Base-by-base conservation (phyloP, 208 protist species). In the Acanthamoeba lenticulata region DNA sequence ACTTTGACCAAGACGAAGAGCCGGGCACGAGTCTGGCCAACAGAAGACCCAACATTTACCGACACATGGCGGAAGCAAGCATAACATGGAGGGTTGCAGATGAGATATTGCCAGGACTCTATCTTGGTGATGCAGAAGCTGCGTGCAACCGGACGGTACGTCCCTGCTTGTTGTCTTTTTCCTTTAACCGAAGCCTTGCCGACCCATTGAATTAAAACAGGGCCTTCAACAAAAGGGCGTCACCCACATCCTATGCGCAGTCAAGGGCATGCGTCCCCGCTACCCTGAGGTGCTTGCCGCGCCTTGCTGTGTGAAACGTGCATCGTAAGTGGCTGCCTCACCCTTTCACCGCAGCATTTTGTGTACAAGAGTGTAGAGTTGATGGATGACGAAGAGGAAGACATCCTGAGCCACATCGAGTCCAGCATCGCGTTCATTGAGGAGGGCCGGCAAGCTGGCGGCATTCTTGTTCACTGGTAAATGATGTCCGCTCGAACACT, bases 391-490 rank as follows among this genome's bases (percentile, higher is more conserved):
- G 74, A 85, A 21, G 74, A 85, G 36, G 74, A 85, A 40, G 42
- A 85, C 15, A 49, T 85, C 17, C 27, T 85, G 72, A 1, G 38
- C n/a, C 72, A 49, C 32, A 47, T 81, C 36, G 72, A 81, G 1
- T 29, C 15, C 72, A 81, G 72, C 40, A 81, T 81, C 40, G 38
- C 34, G 7, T 81, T 81, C 40, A 81, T 81, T 27, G 42, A 81
- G 6, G 72, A 42, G 38, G 72, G 72, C 42, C 72, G 72, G 2
- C 15, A 81, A 17, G 2, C 72, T 13, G 72, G 72, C 19, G 72
- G 72, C 40, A 47, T 81, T 81, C 72, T 81, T 27, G 72, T 81
- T 5, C 72, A 81, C 40, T 81, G 72, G 72, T 81, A 52, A 1
- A 4, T 81, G 27, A 42, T 38, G 29, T 29, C 32, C 62, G 29